Conservation (phyloP, 2,329 filamentous ascomycete genomes). For the Exophiala oligosperma region DNA sequence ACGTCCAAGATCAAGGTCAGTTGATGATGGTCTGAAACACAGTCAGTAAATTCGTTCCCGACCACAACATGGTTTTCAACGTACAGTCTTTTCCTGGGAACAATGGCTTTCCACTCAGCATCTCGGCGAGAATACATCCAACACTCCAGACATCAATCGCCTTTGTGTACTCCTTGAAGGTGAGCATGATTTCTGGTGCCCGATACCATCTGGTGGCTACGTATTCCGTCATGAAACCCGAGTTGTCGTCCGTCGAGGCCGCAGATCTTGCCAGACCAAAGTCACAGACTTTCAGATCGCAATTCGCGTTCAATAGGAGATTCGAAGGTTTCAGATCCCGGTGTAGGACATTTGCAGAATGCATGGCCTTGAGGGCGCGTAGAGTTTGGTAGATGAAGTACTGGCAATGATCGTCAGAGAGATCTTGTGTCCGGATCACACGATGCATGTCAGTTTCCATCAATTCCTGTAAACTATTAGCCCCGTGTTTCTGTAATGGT, state of each 20-base stretch:
- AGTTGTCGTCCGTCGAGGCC: slow-evolving; percentile 97
- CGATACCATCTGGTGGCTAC: slow-evolving; percentile 99
- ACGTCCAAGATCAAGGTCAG: slow-evolving; percentile 96
- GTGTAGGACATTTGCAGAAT: slow-evolving; percentile 96
- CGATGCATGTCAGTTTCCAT: slow-evolving; percentile 99
- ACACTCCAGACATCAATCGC: slow-evolving; percentile 99
- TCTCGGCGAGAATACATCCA: slow-evolving; percentile 95
- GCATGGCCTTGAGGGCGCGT: slow-evolving; percentile 97
- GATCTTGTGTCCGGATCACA: slow-evolving; percentile 96
- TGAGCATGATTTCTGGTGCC: slow-evolving; percentile 99
- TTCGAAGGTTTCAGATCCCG: slow-evolving; percentile 98
- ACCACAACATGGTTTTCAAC: slow-evolving; percentile 37
- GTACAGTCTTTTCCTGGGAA: slow-evolving; percentile 98
- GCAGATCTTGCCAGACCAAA: slow-evolving; percentile 95
- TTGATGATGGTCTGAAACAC: slow-evolving; percentile 81
- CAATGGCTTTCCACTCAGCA: slow-evolving; percentile 96
- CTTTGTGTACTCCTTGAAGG: slow-evolving; percentile 99
- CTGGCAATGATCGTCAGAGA: slow-evolving; percentile 98
- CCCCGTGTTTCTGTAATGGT: slow-evolving; percentile 7
- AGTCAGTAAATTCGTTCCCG: slow-evolving; percentile 1
- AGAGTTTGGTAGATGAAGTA: slow-evolving; percentile 99
- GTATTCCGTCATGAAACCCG: slow-evolving; percentile 99
- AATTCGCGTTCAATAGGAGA: slow-evolving; percentile 94
- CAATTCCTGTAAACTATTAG: slow-evolving; percentile 65
- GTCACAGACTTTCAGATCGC: slow-evolving; percentile 98